Conservation (phyloP, 805 yeast species). For the Starmerella vaccinii region DNA sequence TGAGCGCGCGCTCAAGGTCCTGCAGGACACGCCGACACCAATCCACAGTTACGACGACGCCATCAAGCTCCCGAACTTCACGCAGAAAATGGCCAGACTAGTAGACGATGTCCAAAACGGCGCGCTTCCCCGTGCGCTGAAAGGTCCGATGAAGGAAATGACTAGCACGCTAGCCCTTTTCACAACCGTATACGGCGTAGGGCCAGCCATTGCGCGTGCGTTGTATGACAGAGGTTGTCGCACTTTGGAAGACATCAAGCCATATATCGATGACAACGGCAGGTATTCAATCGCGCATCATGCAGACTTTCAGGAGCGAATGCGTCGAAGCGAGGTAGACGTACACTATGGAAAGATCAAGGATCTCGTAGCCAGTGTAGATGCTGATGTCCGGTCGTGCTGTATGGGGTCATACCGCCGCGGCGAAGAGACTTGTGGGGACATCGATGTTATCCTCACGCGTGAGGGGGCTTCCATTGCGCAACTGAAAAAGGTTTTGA, state of each 20-base stretch:
- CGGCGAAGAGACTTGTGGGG: slow-evolving; percentile 40
- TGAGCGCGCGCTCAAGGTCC: slow-evolving; percentile 36
- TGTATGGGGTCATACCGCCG: slow-evolving; percentile 47
- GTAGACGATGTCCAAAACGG: slow-evolving; percentile 38
- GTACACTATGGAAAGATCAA: slow-evolving; percentile 34
- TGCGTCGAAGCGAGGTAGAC: slow-evolving; percentile 39
- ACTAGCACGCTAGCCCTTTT: slow-evolving; percentile 30
- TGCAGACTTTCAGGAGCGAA: slow-evolving; percentile 38
- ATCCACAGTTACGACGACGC: slow-evolving; percentile 36
- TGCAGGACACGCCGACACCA: slow-evolving; percentile 26
- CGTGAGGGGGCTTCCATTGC: slow-evolving; percentile 28
- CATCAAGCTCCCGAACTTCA: slow-evolving; percentile 34
- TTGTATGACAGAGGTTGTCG: slow-evolving; percentile 36
- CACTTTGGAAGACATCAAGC: slow-evolving; percentile 35
- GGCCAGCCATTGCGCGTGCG: slow-evolving; percentile 34
- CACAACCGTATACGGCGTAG: slow-evolving; percentile 42
- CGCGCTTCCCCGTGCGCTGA: slow-evolving; percentile 15
- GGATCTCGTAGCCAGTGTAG: slow-evolving; percentile 28
- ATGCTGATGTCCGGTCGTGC: slow-evolving; percentile 31
- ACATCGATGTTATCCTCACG: slow-evolving; percentile 44
- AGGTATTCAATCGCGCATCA: slow-evolving; percentile 39
- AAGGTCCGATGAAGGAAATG: background rate
- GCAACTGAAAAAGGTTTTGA: slow-evolving; percentile 18
- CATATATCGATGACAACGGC: slow-evolving; percentile 28
- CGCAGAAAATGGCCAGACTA: slow-evolving; percentile 35